A percentile compares a stretch with the other conserved stretches of the same genome.
Conservation (phyloP, 306 rosid species). For the Acacia crassicarpa region DNA sequence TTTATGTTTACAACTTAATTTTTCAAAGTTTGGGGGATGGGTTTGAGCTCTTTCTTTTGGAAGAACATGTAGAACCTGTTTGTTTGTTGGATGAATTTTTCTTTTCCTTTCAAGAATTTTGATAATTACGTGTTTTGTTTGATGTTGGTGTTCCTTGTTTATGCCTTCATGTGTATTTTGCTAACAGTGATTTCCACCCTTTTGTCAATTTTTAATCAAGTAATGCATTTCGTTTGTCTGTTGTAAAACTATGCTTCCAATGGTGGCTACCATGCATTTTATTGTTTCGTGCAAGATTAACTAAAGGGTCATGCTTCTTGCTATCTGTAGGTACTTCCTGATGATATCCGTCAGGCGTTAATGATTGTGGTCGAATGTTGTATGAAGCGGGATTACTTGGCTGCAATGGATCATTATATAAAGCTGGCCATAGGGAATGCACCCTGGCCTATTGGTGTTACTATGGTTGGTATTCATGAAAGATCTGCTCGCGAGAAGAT, state of each 20-base stretch:
- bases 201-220: not conserved
- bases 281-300: slow-evolving; percentile 1
- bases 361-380: slow-evolving; percentile 86
- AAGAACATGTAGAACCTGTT: not conserved
- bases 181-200: not conserved
- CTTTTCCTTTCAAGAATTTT: not conserved
- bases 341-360: slow-evolving; percentile 85
- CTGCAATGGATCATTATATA: slow-evolving; percentile 98
- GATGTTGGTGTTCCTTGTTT: not conserved
- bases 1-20: not conserved
- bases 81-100: not conserved
- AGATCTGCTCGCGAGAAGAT: slow-evolving; percentile 99
- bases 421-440: slow-evolving; percentile 97
- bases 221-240: not conserved
- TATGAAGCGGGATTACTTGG: slow-evolving; percentile 91
- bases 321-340: slow-evolving; percentile 74
- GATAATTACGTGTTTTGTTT: not conserved
- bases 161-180: not conserved
- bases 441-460: slow-evolving; percentile 99
- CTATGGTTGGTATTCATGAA: slow-evolving; percentile 99
- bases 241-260: not conserved
- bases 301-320: not conserved
- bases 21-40: not conserved
- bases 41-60: not conserved
- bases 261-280: not conserved